Evolutionary conservation across 2,329 filamentous ascomycete genomes (phyloP).

Genomic region (Raffaelea albimanens): DNA sequence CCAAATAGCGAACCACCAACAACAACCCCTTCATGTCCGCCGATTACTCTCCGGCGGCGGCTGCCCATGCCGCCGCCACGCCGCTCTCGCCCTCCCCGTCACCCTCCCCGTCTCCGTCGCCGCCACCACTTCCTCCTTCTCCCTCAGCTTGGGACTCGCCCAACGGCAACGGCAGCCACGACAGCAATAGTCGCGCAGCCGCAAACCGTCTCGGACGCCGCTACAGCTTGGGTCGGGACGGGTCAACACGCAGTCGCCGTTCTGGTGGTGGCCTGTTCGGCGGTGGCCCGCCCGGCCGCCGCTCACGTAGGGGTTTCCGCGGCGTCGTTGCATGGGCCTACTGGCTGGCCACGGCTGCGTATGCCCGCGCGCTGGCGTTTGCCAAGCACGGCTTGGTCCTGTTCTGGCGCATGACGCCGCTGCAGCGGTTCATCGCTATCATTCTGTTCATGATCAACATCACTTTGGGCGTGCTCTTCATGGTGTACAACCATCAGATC

Average conservation of each 20-base stretch:
- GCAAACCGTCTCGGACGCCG: conserved; percentile 5
- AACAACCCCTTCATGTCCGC: background rate
- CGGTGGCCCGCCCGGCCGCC: background rate
- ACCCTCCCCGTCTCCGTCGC: background rate
- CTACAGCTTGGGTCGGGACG: conserved; percentile 5
- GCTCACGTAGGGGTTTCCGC: too few species aligned
- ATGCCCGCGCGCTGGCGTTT: background rate
- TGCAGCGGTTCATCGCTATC: conserved; percentile 53
- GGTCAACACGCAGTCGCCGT: background rate
- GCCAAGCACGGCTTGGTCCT: conserved; percentile 2
- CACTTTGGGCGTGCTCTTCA: conserved; percentile 54
- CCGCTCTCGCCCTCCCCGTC: background rate
- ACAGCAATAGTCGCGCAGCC: background rate
- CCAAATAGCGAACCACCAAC: too few species aligned
- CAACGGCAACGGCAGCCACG: background rate
- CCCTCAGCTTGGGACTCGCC: conserved; percentile 1
- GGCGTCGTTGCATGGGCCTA: background rate
- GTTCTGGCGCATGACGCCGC: conserved; percentile 45
- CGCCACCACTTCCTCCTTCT: background rate
- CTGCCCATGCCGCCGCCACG: background rate
- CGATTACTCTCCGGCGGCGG: conserved; percentile 1
- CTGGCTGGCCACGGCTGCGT: background rate
- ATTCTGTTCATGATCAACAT: conserved; percentile 39
- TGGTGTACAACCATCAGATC: conserved; percentile 71
- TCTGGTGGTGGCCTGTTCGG: background rate